Base-by-base conservation (phyloP, 148 eudicot genomes). In the Nyssa sinensis region DNA sequence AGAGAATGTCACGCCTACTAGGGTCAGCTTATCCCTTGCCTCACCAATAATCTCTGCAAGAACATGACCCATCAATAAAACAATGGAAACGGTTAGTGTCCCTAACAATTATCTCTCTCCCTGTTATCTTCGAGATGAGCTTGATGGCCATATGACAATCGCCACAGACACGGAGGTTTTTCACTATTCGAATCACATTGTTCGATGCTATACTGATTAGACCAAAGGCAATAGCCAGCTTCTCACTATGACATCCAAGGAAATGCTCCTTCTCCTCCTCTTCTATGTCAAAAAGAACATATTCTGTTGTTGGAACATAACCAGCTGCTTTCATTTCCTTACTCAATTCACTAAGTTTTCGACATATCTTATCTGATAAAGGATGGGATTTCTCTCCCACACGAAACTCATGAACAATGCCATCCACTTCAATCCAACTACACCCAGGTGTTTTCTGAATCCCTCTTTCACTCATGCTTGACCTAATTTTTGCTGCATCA, bases 211-310 rank as follows among this genome's bases (percentile, higher is more conserved):
- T 81, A 63, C 82, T 80, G 35, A 89, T 78, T 34, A 87, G 65
- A 19, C 87, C 90, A 77, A 84, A 89, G 24, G 89, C 90, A 80
- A 89, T 78, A 62, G 93, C 93, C 49, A 86, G 75, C 85, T 89
- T 89, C 78, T 89, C 93, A 44, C 93, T 86, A 32, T 86, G 93
- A 78, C 81, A 86, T 17, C 84, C 77, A 44, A 84, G 67, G 55
- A 69, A 80, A 41, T 84, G 86, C 77, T 79, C 90, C 67, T 87
- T 83, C 83, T 89, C 93, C 75, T 89, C 88, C 66, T 85, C 88
- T 47, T 88, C 88, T 19, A 87, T 78, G 67, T 89, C 90, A 75
- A 83, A 89, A 64, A 89, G 70, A 64, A 82, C 87, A 62, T 65
- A 89, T 12, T 88, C 93, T 51, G 85, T 86, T 16, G 79, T 79